Evolutionary conservation across 495 filamentous ascomycete genomes (phyloP), one percentile per base, ranked within the genome.

Genomic region (Cercophora samala): DNA sequence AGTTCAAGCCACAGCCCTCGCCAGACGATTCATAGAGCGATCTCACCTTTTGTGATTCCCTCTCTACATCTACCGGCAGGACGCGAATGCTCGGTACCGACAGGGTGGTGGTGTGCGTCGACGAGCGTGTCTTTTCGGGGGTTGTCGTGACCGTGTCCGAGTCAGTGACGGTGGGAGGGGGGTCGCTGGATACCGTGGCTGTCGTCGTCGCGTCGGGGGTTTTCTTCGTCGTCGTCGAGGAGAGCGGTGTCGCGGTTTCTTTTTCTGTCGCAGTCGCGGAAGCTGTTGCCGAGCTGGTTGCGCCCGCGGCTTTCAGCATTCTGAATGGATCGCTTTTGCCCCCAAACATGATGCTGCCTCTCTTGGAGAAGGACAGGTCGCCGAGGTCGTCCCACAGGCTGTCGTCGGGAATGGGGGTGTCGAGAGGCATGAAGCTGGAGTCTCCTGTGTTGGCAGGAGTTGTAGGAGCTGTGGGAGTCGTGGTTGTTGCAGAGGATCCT

Each of bases 21-120:
- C 88, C 90, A 71, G 87, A 87, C 76, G 87, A 87, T 77, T 93
- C 91, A 80, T 97, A 97, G 91, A 96, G 93, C 69, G 92, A 87
- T 72, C 93, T 88, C 67, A 97, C 93, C 76, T 93, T 91, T 75
- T 90, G 88, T 68, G 92, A 96, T 72, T 96, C 84, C 83, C 87
- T 89, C 75, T 93, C 91, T 69, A 93, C 88, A 72, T 96, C 93
- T 25, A 89, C 85, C 62, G 93, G 93, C 63, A 91, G 78, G 55
- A 89, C 74, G 64, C 80, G 80, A 61, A 84, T 79, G 73, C 80
- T 81, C 60, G 82, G 82, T 54, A 76, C 56, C 17, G 70, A 71
- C 64, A 66, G 61, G 21, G 66, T 67, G 64, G 65, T 66, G 17
- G 68, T 67, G n/a, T 69, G 62, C 11, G 8, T 32, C 29, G 63